Evolutionary conservation across 345 rosid genomes (phyloP), one percentile per base, ranked within the genome.

Genomic region (Raphanus raphanistrum): DNA sequence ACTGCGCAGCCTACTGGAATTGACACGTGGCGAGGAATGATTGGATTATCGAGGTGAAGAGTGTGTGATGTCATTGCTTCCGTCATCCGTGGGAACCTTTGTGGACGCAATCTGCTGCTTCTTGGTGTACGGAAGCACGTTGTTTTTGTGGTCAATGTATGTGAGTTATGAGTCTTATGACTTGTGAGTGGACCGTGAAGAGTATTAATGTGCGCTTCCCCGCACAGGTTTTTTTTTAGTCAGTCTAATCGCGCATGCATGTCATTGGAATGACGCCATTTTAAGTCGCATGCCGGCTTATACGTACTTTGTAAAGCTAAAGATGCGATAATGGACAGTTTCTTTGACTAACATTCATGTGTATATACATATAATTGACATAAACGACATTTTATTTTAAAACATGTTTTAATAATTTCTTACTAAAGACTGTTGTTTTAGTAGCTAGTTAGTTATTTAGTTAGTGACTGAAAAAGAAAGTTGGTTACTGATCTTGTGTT

Each of bases 61-160:
- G 63, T 7, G 28, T 66, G 54, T 80, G 80, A 66, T 71, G 80
- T 80, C 80, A 80, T 69, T 50, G 83, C 83, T 81, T 81, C 26
- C 83, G 83, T 81, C 83, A 81, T 4, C 8, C 1, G 70, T 72
- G 65, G 27, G 66, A 63, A 59, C 52, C 58, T 64, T 48, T 48
- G 41, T 36, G 41, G 41, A 36, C 41, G 41, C 41, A 8, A 66
- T 75, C 79, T 13, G 33, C 3, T 75, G 35, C 45, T 74, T 69
- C 54, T 55, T 48, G 28, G 79, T 55, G 68, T 80, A 58, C 9
- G 12, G 0, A 36, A 8, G 52, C 54, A 41, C 16, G 36, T 63
- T 70, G 75, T 2, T 27, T 63, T n/a, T 63, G 17, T 55, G 13
- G 48, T 17, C 50, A 31, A 38, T 38, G 2, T 17, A 2, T 4